Evolutionary conservation across 768 basidiomycete species (phyloP).

Genomic region (Amanita polypyramis): DNA sequence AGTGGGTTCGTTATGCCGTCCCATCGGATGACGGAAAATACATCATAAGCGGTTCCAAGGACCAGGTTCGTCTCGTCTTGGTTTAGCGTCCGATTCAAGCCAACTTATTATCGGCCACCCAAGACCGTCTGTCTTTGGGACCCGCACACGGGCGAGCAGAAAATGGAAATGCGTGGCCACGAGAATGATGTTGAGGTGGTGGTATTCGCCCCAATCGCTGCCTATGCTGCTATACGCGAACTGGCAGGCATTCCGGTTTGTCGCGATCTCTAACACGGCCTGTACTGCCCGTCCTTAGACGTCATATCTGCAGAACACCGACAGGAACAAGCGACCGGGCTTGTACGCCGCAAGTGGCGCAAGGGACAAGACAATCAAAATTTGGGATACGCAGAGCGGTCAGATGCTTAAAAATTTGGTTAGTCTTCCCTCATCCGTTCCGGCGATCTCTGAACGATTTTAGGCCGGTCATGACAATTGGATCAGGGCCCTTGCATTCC

Average conservation of each 20-base stretch:
- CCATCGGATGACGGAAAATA: slow-evolving; percentile 66
- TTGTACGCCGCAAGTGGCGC: slow-evolving; percentile 72
- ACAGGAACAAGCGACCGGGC: slow-evolving; percentile 38
- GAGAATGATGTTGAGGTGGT: slow-evolving; percentile 80
- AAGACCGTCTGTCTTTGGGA: slow-evolving; percentile 78
- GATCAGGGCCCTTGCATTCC: slow-evolving; percentile 82
- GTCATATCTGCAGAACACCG: slow-evolving; percentile 31
- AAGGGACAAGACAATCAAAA: slow-evolving; percentile 83
- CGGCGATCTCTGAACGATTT: slow-evolving; percentile 6
- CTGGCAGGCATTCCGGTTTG: slow-evolving; percentile 62
- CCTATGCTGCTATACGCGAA: slow-evolving; percentile 70
- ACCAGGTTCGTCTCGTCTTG: slow-evolving; percentile 49
- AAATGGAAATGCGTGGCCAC: slow-evolving; percentile 78
- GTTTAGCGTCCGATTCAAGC: not conserved
- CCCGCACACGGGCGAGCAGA: slow-evolving; percentile 60
- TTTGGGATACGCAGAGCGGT: slow-evolving; percentile 84
- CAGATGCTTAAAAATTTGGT: slow-evolving; percentile 74
- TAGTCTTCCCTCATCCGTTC: slow-evolving; percentile 14
- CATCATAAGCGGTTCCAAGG: slow-evolving; percentile 75
- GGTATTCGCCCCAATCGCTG: slow-evolving; percentile 67
- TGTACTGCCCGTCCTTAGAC: slow-evolving; percentile 7
- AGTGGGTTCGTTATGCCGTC: slow-evolving; percentile 71
- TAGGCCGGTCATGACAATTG: slow-evolving; percentile 83
- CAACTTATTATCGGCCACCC: slow-evolving; percentile 11
- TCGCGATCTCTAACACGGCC: slow-evolving; percentile 1